Evolutionary conservation across 352 stramenopile species (phyloP).

Genomic region (Pythium myriotylum): DNA sequence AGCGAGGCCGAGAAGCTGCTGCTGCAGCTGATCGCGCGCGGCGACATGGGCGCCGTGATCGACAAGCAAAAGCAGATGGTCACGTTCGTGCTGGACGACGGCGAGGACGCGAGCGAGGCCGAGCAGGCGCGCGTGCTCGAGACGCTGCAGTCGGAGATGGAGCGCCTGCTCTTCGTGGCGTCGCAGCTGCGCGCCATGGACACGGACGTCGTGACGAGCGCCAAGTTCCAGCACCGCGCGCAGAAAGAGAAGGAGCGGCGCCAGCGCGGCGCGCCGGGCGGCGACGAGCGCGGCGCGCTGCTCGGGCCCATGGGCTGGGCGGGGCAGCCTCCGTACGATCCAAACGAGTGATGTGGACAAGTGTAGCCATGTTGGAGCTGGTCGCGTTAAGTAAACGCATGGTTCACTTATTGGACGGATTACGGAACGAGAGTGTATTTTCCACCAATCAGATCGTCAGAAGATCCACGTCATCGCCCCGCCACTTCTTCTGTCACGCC

Average conservation of each 20-base stretch:
- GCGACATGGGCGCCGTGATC: slow-evolving; percentile 65
- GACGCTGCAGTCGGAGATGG: slow-evolving; percentile 70
- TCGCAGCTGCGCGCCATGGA: slow-evolving; percentile 77
- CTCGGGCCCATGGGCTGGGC: slow-evolving; percentile 7
- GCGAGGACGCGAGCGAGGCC: slow-evolving; percentile 40
- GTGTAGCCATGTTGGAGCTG: slow-evolving; percentile 30
- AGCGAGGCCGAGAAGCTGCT: slow-evolving; percentile 62
- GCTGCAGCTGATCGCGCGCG: slow-evolving; percentile 51
- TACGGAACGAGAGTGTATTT: not conserved
- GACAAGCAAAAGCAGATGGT: slow-evolving; percentile 81
- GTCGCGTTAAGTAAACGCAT: not conserved
- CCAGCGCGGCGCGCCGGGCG: slow-evolving; percentile 27
- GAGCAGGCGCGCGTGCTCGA: slow-evolving; percentile 48
- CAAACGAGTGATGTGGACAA: slow-evolving; percentile 13
- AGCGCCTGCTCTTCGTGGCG: slow-evolving; percentile 69
- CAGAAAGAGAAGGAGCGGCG: slow-evolving; percentile 82
- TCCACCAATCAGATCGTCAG: not conserved
- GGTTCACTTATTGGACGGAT: not conserved
- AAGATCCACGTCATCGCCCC: too few species aligned
- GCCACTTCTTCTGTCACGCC: too few species aligned
- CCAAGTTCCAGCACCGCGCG: slow-evolving; percentile 75
- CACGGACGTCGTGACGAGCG: slow-evolving; percentile 77
- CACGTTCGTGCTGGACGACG: slow-evolving; percentile 72
- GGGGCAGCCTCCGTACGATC: not conserved
- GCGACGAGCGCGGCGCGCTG: slow-evolving; percentile 20